Evolutionary conservation across 2,329 filamentous ascomycete genomes (phyloP).

Genomic region (Capronia coronata): DNA sequence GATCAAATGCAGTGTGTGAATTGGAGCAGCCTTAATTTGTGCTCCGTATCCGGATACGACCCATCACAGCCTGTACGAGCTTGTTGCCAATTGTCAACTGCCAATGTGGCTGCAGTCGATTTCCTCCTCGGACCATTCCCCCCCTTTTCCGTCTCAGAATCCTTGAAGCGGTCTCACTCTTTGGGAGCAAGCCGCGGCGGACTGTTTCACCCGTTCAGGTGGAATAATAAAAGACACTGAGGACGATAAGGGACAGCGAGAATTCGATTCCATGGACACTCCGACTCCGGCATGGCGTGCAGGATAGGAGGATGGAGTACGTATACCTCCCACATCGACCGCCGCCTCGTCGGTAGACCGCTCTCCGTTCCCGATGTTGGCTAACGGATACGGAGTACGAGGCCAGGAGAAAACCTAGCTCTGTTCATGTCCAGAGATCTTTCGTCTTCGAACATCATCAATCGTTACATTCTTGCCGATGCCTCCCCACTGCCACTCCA

Average conservation of each 20-base stretch:
- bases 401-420: too few relatives aligned
- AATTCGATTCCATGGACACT: not conserved
- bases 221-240: not conserved
- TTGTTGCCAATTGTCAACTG: not conserved
- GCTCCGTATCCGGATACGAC: not conserved
- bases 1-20: too few relatives aligned
- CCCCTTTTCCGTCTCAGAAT: not conserved
- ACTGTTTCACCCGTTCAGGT: not conserved
- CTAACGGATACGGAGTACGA: too few relatives aligned
- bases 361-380: not conserved
- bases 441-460: too few relatives aligned
- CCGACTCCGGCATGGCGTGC: not conserved
- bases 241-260: too few relatives aligned
- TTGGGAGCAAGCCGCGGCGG: not conserved
- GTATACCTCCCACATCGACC: too few relatives aligned
- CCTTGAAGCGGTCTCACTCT: not conserved
- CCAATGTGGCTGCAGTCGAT: not conserved
- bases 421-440: too few relatives aligned
- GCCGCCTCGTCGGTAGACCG: too few relatives aligned
- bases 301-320: too few relatives aligned
- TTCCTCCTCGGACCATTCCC: not conserved
- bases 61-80: not conserved
- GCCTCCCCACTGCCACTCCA: too few relatives aligned
- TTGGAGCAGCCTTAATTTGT: not conserved
- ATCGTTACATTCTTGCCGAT: too few relatives aligned